Conservation (phyloP, 1,139 yeast species). For the Saccharomycopsis phalli region DNA sequence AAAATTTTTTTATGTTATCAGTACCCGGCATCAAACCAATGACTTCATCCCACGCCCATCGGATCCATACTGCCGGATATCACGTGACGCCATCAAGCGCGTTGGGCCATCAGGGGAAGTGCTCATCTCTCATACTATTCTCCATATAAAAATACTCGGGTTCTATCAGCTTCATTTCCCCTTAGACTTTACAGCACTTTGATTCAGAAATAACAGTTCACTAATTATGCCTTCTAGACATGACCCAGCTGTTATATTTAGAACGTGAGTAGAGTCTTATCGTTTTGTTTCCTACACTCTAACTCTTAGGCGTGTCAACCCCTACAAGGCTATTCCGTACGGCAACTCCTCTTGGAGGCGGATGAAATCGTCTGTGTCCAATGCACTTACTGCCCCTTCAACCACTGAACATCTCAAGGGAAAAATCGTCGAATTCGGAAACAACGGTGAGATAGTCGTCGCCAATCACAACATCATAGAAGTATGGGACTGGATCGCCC, state of each 20-base stretch:
- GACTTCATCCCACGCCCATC: no score
- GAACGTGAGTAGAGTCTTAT: constrained; percentile 5
- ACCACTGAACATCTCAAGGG: background rate
- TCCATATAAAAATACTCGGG: no score
- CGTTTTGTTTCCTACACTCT: background rate
- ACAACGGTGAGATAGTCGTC: constrained; percentile 39
- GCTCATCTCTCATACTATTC: no score
- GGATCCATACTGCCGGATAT: no score
- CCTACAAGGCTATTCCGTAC: constrained; percentile 8
- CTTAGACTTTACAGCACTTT: no score
- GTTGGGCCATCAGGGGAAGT: no score
- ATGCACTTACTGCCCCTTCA: background rate
- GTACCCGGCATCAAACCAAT: no score
- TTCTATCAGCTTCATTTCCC: no score
- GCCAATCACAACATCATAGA: constrained; percentile 32
- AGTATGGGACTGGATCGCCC: constrained; percentile 44
- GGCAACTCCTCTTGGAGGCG: constrained; percentile 13
- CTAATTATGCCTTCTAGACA: constrained; percentile 25
- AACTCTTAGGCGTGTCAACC: constrained; percentile 7
- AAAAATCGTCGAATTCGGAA: constrained; percentile 32
- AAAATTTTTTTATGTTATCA: no score
- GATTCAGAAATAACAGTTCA: background rate
- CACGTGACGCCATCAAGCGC: no score
- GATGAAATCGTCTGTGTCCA: constrained; percentile 11
- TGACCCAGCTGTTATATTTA: constrained; percentile 23